Conservation (phyloP, 2,329 filamentous ascomycete genomes). For the Paecilomyces niveus region DNA sequence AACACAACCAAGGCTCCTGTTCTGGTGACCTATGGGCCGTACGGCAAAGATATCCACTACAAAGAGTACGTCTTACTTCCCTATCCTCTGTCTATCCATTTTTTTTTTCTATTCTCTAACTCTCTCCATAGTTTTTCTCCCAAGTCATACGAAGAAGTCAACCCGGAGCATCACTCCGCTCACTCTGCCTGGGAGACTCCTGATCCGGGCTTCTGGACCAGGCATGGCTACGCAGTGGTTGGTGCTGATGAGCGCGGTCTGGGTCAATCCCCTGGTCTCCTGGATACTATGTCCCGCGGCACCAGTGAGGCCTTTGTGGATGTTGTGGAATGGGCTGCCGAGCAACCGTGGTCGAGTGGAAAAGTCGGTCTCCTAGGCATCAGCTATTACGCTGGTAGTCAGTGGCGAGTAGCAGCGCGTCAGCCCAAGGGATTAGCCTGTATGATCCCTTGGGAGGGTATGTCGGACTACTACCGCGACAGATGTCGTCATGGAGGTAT, state of each 20-base stretch:
- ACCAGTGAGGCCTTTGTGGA: slow-evolving; percentile 48
- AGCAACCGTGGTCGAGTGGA: slow-evolving; percentile 44
- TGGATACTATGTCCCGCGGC: slow-evolving; percentile 48
- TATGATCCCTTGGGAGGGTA: slow-evolving; percentile 51
- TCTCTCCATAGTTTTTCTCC: slow-evolving; percentile 38
- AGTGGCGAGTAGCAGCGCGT: slow-evolving; percentile 49
- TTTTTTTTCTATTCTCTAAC: no score
- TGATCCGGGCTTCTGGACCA: slow-evolving; percentile 51
- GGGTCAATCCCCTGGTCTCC: slow-evolving; percentile 45
- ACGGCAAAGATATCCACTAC: no score
- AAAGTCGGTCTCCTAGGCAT: slow-evolving; percentile 47
- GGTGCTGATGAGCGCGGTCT: slow-evolving; percentile 48
- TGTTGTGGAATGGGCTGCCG: slow-evolving; percentile 46
- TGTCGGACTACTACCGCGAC: slow-evolving; percentile 52
- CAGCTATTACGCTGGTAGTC: slow-evolving; percentile 46
- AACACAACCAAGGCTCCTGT: no score
- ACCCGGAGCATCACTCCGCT: slow-evolving; percentile 45
- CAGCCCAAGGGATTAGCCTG: slow-evolving; percentile 45
- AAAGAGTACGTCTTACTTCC: no score
- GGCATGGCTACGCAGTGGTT: slow-evolving; percentile 48
- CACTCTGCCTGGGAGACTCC: slow-evolving; percentile 56
- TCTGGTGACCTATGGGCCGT: no score
- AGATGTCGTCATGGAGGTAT: slow-evolving; percentile 57
- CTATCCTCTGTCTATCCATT: no score
- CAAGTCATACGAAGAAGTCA: slow-evolving; percentile 48